A percentile compares a stretch with the other conserved stretches of the same genome.
These are phyloP conservation scores for Tubosaeta sp. DNA, from an alignment of 768 basidiomycete species.

Conservation along the genomic window DNA sequence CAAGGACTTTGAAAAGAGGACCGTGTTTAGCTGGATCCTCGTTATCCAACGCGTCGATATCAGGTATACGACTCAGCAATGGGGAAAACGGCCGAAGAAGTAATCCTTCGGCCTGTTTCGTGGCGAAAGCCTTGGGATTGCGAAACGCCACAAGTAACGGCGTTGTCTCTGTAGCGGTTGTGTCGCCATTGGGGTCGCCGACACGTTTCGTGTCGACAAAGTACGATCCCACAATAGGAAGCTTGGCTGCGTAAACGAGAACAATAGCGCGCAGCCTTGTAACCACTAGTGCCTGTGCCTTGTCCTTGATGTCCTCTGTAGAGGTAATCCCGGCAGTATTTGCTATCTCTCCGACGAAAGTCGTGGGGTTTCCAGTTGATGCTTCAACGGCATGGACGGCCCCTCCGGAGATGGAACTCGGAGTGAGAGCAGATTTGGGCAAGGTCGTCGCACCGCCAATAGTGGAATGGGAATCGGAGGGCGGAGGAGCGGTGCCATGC, in stretches of 20 bases:
- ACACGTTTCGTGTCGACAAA: constrained; percentile 7
- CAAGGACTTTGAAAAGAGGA: constrained; percentile 2
- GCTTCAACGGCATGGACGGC: not conserved
- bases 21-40: constrained; percentile 6
- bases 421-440: not conserved
- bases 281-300: constrained; percentile 3
- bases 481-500: not conserved
- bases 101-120: constrained; percentile 13
- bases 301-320: constrained; percentile 3
- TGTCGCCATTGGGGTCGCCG: not conserved
- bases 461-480: not conserved
- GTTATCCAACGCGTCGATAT: constrained; percentile 17
- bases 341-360: not conserved
- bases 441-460: not conserved
- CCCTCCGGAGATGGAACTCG: not conserved
- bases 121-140: constrained; percentile 21
- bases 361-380: not conserved
- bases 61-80: constrained; percentile 15
- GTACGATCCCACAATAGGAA: constrained; percentile 24
- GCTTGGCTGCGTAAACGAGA: constrained; percentile 11
- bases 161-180: constrained; percentile 19
- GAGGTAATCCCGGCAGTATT: not conserved
- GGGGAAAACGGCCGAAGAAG: constrained; percentile 13
- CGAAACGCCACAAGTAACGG: constrained; percentile 21
- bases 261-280: constrained; percentile 9